phyloP scores from a whole-genome alignment of 2,329 filamentous ascomycete species.

The Mollisiaceae sp. region DNA sequence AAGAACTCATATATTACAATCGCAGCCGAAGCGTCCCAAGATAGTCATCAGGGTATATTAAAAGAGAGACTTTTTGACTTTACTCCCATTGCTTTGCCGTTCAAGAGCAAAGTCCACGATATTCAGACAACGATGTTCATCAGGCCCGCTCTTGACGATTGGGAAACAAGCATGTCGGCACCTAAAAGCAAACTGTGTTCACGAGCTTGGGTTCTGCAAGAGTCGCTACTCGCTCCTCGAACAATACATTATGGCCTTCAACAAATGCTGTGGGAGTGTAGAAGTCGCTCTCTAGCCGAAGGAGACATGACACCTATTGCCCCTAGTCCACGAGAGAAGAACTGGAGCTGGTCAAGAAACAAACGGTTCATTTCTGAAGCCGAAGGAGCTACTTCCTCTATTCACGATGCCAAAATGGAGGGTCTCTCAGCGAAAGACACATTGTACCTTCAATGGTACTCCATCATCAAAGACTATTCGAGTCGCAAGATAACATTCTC shows the following conservation, averaged over 20 bases:
- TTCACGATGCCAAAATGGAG: not conserved
- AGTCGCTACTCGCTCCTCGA: conserved; percentile 22
- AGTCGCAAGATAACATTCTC: conserved; percentile 12
- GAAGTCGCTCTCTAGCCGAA: conserved; percentile 20
- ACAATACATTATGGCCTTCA: conserved; percentile 18
- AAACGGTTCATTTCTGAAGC: conserved; percentile 15
- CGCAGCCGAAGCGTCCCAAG: conserved; percentile 18
- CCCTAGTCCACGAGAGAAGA: conserved; percentile 14
- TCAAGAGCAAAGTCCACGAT: conserved; percentile 18
- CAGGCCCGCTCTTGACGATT: conserved; percentile 19
- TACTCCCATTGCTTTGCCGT: conserved; percentile 17
- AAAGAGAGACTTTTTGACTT: conserved; percentile 15
- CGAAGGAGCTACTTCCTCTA: not conserved
- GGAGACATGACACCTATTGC: conserved; percentile 18
- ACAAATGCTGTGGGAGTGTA: conserved; percentile 26
- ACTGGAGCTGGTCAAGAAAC: conserved; percentile 18
- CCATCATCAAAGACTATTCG: conserved; percentile 18
- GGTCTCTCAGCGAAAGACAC: conserved; percentile 6
- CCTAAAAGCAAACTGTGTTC: conserved; percentile 15
- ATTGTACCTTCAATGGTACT: conserved; percentile 20
- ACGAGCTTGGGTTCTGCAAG: conserved; percentile 24
- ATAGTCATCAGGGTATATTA: conserved; percentile 21
- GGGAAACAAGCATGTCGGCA: conserved; percentile 15
- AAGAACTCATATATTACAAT: conserved; percentile 27
- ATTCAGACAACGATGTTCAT: conserved; percentile 15